A percentile compares a stretch with the other conserved stretches of the same genome.
phyloP scores from a whole-genome alignment of 371 early-diverging fungal genomes.

The Circinella minor region DNA sequence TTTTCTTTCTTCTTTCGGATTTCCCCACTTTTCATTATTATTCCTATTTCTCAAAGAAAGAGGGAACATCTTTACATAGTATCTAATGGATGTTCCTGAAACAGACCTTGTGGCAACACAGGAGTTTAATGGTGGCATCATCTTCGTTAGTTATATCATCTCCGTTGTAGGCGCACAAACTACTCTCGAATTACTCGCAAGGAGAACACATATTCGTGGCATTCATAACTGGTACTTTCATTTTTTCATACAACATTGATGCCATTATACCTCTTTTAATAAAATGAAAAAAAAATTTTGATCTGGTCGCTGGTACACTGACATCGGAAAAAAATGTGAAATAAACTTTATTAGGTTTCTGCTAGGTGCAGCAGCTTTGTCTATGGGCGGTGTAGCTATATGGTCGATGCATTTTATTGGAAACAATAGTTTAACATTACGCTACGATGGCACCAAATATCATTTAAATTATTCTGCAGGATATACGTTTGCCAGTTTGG shows the following conservation, averaged over 20 bases:
- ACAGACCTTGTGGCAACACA: conserved; percentile 16
- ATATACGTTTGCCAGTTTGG: conserved; percentile 44
- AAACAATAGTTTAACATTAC: conserved; percentile 43
- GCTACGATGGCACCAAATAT: conserved; percentile 16
- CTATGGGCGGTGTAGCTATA: conserved; percentile 50
- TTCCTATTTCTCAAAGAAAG: background rate
- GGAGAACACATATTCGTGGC: conserved; percentile 31
- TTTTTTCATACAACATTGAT: background rate
- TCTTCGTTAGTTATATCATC: conserved; percentile 29
- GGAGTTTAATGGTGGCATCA: conserved; percentile 30
- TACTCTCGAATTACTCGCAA: conserved; percentile 23
- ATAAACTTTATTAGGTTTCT: conserved; percentile 38
- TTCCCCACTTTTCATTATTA: background rate
- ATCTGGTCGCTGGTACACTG: background rate
- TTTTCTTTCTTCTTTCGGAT: conserved; percentile 12
- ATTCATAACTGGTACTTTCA: conserved; percentile 21
- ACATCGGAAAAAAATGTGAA: background rate
- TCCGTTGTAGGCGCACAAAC: conserved; percentile 28
- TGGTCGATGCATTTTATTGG: conserved; percentile 60
- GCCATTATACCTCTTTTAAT: background rate
- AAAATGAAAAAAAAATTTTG: background rate
- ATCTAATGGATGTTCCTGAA: conserved; percentile 7
- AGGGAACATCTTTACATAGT: conserved; percentile 2
- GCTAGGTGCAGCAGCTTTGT: conserved; percentile 38
- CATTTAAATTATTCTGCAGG: conserved; percentile 43